Base-by-base conservation (phyloP, 139 green algal genomes). In the Chlamydomonas asymmetrica region DNA sequence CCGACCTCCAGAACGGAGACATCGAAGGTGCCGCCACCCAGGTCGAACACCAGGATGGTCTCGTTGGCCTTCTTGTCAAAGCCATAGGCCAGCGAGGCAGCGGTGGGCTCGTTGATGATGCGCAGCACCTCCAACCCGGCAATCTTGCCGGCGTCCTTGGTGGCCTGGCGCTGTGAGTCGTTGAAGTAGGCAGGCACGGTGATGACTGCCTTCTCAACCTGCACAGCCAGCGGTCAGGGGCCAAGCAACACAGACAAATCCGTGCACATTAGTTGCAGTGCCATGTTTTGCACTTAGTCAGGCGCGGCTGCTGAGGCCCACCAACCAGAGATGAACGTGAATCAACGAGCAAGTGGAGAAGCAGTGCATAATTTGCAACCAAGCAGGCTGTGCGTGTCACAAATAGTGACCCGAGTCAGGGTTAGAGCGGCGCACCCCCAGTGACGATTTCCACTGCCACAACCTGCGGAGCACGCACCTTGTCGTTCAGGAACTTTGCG, bases 161-260 rank as follows among this genome's bases (percentile, higher is more conserved):
- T 93, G 41, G 88, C 88, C 82, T 98, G 95, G 71, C 97, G 86
- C 87, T 99, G 95, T 18, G 80, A 91, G 84, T 99, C 97, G 82
- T 99, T 99, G 93, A 99, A 99, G 90, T 99, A 99, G 10, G 97
- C 97, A 25, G 97, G 97, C 40, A 99, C 97, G 39, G 97, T 99
- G 64, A 99, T 93, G 27, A 99, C 97, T 1, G 97, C 97, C 89
- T 98, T 98, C 59, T 86, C 87, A 0, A 98, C 92, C 71, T 77
- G 56, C 4, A 5, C 39, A 40, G 39, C 40, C 29, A n/a, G 22
- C 49, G 25, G 20, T n/a, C n/a, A n/a, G n/a, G n/a, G n/a, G n/a
- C n/a, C n/a, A n/a, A n/a, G n/a, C n/a, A n/a, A n/a, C n/a, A n/a
- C n/a, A n/a, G n/a, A n/a, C n/a, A n/a, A n/a, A n/a, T n/a, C n/a